These are phyloP conservation scores for Exserohilum turcica DNA, from an alignment of 2,329 filamentous ascomycete genomes.

Conservation along the genomic window DNA sequence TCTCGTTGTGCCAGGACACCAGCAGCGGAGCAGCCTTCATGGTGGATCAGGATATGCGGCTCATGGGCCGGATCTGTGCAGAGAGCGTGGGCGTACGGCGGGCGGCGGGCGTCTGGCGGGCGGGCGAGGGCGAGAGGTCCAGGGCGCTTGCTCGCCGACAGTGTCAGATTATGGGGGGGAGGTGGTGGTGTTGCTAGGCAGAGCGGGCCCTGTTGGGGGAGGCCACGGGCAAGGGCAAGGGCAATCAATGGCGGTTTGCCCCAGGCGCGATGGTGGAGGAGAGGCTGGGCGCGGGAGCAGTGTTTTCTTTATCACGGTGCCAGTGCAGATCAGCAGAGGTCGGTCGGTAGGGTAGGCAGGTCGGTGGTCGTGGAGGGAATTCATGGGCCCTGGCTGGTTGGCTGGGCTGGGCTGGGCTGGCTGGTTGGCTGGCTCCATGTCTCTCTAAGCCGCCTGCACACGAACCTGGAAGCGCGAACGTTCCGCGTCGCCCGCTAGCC, in stretches of 20 bases:
- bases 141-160: background rate
- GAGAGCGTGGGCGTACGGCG: background rate
- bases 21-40: conserved; percentile 98
- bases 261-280: conserved; percentile 1
- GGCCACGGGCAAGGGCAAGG: no score
- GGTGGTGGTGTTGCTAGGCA: conserved; percentile 6
- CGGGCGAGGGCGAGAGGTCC: conserved; percentile 6
- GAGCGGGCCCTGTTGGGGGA: background rate
- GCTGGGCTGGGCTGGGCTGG: no score
- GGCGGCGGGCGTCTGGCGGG: background rate
- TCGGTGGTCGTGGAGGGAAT: conserved; percentile 25
- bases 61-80: conserved; percentile 21
- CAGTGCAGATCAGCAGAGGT: conserved; percentile 6
- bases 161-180: conserved; percentile 13
- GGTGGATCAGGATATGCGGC: conserved; percentile 26
- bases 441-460: conserved; percentile 13
- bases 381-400: conserved; percentile 21
- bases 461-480: conserved; percentile 24
- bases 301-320: conserved; percentile 6
- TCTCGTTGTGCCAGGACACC: conserved; percentile 98
- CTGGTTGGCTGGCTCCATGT: conserved; percentile 17
- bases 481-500: conserved; percentile 28
- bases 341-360: no score
- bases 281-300: background rate
- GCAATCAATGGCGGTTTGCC: conserved; percentile 1